Evolutionary conservation across 2,329 filamentous ascomycete species (phyloP).

Genomic region (Sphaerulina musiva): DNA sequence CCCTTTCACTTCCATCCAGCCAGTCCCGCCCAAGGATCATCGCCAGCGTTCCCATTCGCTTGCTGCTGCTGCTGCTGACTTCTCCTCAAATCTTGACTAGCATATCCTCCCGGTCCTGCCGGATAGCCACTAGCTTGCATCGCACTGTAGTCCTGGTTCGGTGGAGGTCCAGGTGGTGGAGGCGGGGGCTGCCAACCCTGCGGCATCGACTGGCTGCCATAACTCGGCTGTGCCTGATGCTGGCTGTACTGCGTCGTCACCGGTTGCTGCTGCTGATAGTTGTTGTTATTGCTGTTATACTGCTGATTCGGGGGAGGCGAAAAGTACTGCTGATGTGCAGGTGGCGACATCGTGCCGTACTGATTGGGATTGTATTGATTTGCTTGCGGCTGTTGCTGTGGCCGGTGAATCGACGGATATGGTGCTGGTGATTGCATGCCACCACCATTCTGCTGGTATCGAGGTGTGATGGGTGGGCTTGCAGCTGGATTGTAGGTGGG

Average conservation of each 20-base stretch:
- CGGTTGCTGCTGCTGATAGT: conserved; percentile 28
- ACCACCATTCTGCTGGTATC: conserved; percentile 34
- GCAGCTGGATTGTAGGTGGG: conserved; percentile 46
- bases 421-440: conserved; percentile 28
- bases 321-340: conserved; percentile 55
- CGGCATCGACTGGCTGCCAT: conserved; percentile 40
- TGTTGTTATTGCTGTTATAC: conserved; percentile 34
- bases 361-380: conserved; percentile 42
- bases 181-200: conserved; percentile 62
- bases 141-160: conserved; percentile 48
- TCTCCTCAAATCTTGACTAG: conserved; percentile 41
- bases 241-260: conserved; percentile 55
- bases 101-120: conserved; percentile 51
- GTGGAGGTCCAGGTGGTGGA: conserved; percentile 59
- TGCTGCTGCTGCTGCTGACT: conserved; percentile 36
- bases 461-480: conserved; percentile 43
- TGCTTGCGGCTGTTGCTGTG: conserved; percentile 16
- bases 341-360: conserved; percentile 43
- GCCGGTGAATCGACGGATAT: conserved; percentile 24
- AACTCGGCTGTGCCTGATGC: conserved; percentile 47
- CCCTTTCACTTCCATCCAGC: conserved; percentile 57
- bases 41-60: conserved; percentile 29
- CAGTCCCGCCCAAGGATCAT: conserved; percentile 64
- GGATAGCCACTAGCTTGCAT: conserved; percentile 36
- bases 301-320: conserved; percentile 40